phyloP scores from a whole-genome alignment of 108 stramenopile genomes.

The Poteriospumella lacustris region DNA sequence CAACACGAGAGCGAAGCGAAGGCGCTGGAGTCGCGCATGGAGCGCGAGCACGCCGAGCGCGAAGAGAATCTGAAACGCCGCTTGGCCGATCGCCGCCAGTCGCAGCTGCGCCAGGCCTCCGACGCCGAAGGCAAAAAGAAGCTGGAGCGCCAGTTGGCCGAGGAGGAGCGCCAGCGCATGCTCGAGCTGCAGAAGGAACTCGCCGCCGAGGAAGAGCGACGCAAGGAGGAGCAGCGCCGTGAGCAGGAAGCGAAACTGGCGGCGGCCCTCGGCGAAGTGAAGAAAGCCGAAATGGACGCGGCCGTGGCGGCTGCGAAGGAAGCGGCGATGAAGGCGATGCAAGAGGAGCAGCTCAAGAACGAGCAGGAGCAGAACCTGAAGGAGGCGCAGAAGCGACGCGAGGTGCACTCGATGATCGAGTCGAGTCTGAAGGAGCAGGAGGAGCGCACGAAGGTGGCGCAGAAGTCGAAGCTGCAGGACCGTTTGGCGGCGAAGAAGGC shows the following conservation, averaged over 20 bases:
- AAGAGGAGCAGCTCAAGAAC: not conserved
- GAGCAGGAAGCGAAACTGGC: constrained; percentile 4
- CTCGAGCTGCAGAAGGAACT: not conserved
- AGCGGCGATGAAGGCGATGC: not conserved
- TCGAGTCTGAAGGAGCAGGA: not conserved
- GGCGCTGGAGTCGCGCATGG: not conserved
- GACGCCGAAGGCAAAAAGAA: not conserved
- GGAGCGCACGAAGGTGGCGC: too few relatives aligned
- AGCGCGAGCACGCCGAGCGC: not conserved
- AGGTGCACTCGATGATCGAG: not conserved
- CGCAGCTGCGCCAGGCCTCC: not conserved
- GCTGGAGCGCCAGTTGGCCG: not conserved
- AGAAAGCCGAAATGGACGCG: constrained; percentile 9
- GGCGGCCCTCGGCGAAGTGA: not conserved
- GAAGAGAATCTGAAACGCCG: not conserved
- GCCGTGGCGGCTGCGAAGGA: constrained; percentile 8
- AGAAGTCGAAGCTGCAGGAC: not conserved
- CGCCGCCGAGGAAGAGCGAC: not conserved
- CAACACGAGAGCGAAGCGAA: not conserved
- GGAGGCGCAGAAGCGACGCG: constrained; percentile 2
- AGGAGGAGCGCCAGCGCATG: not conserved
- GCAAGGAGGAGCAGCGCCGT: not conserved
- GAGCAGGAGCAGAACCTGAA: not conserved
- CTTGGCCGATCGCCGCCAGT: not conserved
- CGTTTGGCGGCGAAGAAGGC: not conserved